These are phyloP conservation scores for Penicillium decumbens DNA, from an alignment of 2,329 filamentous ascomycete species.

Conservation along the genomic window DNA sequence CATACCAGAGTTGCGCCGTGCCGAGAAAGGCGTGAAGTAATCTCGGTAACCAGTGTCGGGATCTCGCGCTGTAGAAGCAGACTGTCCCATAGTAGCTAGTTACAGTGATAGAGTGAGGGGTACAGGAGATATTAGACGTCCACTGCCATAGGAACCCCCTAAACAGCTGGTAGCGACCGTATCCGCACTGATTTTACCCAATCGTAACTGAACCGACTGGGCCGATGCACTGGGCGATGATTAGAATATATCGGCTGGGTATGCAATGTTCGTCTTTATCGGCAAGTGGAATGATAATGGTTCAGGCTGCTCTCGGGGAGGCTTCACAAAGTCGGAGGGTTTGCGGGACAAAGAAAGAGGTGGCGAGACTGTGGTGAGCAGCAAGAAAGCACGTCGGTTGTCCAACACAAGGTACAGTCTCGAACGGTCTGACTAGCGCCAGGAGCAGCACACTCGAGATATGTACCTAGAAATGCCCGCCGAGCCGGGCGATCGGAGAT, in stretches of 20 bases:
- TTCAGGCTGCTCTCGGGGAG: not conserved
- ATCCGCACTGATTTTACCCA: not conserved
- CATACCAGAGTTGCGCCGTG: conserved; percentile 20
- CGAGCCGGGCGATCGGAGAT: conserved; percentile 5
- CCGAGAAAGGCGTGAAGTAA: conserved; percentile 18
- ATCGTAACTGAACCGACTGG: not conserved
- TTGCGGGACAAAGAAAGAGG: conserved; percentile 11
- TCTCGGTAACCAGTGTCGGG: conserved; percentile 26
- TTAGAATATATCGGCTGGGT: not conserved
- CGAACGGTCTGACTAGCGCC: conserved; percentile 15
- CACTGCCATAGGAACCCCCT: conserved; percentile 29
- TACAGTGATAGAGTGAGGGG: conserved; percentile 14
- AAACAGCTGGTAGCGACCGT: conserved; percentile 11
- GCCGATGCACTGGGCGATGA: not conserved
- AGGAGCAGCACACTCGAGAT: conserved; percentile 13
- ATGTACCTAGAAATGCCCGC: conserved; percentile 16
- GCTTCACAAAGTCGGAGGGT: not conserved
- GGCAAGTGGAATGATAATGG: not conserved
- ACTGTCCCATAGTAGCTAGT: conserved; percentile 42
- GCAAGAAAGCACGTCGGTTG: conserved; percentile 4
- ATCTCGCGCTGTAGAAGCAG: conserved; percentile 40
- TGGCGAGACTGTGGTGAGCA: not conserved
- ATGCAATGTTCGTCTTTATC: not conserved
- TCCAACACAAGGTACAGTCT: conserved; percentile 11
- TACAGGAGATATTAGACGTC: conserved; percentile 24